phyloP scores from a whole-genome alignment of 176 grass and related monocot genomes.

The Cocos nucifera region DNA sequence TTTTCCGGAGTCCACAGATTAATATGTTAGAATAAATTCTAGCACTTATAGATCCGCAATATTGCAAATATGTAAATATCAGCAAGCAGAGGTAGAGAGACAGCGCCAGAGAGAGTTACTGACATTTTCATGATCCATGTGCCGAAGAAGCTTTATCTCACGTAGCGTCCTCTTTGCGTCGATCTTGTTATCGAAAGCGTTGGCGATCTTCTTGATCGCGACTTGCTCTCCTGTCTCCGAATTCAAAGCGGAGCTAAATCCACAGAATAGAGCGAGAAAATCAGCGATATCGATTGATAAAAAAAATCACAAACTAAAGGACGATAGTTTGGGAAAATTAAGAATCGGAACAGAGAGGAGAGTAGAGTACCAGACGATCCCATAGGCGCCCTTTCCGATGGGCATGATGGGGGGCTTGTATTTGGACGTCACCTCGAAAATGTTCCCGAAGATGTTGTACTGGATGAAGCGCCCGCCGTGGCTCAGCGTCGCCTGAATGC shows the following conservation, averaged over 20 bases:
- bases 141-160: conserved; percentile 97
- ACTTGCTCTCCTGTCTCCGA: conserved; percentile 90
- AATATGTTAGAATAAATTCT: no score
- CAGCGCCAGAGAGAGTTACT: conserved; percentile 1
- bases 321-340: no score
- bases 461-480: conserved; percentile 83
- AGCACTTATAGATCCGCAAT: no score
- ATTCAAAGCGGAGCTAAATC: conserved; percentile 74
- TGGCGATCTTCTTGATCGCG: conserved; percentile 99
- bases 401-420: conserved; percentile 93
- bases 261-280: no score
- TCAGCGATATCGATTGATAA: background rate
- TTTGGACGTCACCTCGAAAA: conserved; percentile 86
- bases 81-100: background rate
- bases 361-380: conserved; percentile 72
- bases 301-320: background rate
- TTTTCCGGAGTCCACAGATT: no score
- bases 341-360: background rate
- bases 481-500: conserved; percentile 78
- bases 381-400: conserved; percentile 98
- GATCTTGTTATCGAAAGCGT: conserved; percentile 98
- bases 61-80: no score
- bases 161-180: conserved; percentile 97
- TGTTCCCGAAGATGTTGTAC: conserved; percentile 97
- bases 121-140: conserved; percentile 99